Percentiles rank a stretch among this genome's conserved stretches.
These are phyloP conservation scores for Paraglomus brasilianum DNA, from an alignment of 192 early-diverging fungal genomes.

Conservation along the genomic window DNA sequence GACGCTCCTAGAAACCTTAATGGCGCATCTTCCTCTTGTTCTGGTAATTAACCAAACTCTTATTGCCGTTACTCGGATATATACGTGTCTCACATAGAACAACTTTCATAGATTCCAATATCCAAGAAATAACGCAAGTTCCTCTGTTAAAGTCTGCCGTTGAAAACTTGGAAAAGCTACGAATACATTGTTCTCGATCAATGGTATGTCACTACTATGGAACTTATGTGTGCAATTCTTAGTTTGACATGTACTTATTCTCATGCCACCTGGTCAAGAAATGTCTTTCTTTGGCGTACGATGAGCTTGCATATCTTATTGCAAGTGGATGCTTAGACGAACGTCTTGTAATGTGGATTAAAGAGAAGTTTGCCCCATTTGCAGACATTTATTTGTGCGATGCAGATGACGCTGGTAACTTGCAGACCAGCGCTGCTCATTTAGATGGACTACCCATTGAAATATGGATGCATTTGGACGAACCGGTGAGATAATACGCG, in stretches of 20 bases:
- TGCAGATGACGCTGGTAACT: constrained; percentile 32
- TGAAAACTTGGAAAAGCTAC: constrained; percentile 57
- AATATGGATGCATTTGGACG: constrained; percentile 50
- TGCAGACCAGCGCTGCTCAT: constrained; percentile 29
- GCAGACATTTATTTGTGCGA: constrained; percentile 58
- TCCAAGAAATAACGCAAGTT: constrained; percentile 19
- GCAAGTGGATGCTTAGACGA: constrained; percentile 48
- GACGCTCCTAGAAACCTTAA: constrained; percentile 18
- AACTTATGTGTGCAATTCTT: neutral
- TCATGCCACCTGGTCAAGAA: constrained; percentile 39
- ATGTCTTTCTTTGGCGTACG: constrained; percentile 68
- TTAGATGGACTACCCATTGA: constrained; percentile 31
- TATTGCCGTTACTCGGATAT: neutral
- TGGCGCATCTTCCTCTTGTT: constrained; percentile 41
- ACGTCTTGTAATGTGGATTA: constrained; percentile 64
- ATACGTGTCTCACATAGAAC: neutral
- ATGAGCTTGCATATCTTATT: constrained; percentile 71
- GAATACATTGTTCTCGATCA: constrained; percentile 39
- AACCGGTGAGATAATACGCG: constrained; percentile 33
- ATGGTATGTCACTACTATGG: constrained; percentile 35
- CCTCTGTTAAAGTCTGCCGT: constrained; percentile 55
- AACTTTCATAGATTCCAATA: neutral
- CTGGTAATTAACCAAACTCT: constrained; percentile 2
- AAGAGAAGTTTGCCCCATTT: constrained; percentile 62
- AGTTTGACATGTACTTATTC: no score